phyloP scores from a whole-genome alignment of 441 rosid species.

The Biscutella auriculata region DNA sequence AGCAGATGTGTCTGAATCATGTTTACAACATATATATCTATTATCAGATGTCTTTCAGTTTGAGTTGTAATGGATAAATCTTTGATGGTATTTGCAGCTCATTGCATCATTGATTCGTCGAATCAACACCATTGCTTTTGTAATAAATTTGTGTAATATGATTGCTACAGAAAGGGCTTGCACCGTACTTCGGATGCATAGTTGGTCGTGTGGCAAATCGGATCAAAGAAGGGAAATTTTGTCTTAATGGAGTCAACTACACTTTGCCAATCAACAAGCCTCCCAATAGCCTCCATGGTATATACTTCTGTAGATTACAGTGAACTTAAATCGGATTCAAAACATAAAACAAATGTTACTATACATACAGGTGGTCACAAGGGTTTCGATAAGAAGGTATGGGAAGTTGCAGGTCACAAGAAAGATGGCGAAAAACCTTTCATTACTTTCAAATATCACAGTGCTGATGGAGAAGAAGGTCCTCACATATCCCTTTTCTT shows the following conservation, averaged over 20 bases:
- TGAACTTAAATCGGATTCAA: background rate
- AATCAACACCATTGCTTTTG: too few species aligned
- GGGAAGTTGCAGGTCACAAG: slow-evolving; percentile 60
- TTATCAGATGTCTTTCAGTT: background rate
- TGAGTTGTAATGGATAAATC: background rate
- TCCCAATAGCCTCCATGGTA: slow-evolving; percentile 91
- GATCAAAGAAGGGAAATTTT: slow-evolving; percentile 72
- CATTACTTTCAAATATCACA: slow-evolving; percentile 55
- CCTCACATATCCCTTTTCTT: background rate
- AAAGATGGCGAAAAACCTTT: slow-evolving; percentile 48
- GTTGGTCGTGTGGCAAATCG: slow-evolving; percentile 95
- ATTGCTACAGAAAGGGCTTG: slow-evolving; percentile 44
- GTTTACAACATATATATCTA: background rate
- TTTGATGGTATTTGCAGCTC: too few species aligned
- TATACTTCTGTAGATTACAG: background rate
- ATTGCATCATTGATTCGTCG: too few species aligned
- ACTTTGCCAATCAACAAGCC: slow-evolving; percentile 68
- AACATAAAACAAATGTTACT: background rate
- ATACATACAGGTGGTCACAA: slow-evolving; percentile 60
- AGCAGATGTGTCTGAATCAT: background rate
- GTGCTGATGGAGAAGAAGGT: slow-evolving; percentile 88
- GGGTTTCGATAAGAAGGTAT: slow-evolving; percentile 66
- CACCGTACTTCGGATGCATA: slow-evolving; percentile 76
- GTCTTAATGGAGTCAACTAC: slow-evolving; percentile 52
- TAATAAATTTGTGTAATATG: background rate